Percentiles rank a stretch among this genome's conserved stretches.
phyloP scores from a whole-genome alignment of 495 filamentous ascomycete species.

The Aspergillus indologenus region DNA sequence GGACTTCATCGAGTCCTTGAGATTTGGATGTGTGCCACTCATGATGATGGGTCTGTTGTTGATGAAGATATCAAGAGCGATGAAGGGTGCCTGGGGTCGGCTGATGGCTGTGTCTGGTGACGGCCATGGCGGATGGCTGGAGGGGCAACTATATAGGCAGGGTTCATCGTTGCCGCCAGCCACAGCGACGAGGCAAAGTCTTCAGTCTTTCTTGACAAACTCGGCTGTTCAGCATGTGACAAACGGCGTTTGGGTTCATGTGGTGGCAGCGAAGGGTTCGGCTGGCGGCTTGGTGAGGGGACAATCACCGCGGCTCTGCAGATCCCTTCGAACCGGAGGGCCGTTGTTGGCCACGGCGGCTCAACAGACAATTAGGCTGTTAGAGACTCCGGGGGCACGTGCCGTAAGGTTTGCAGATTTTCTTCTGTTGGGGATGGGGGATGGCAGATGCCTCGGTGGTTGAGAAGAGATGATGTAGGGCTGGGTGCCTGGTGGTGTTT shows the following conservation, averaged over 20 bases:
- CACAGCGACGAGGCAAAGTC: not conserved
- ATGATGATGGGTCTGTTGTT: slow-evolving; percentile 7
- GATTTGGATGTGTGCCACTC: slow-evolving; percentile 19
- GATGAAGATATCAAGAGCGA: not conserved
- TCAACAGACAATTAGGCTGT: not conserved
- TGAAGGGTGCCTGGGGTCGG: not conserved
- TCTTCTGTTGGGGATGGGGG: not conserved
- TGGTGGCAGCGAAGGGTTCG: not conserved
- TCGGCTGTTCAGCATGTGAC: slow-evolving; percentile 11
- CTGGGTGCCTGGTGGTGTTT: not conserved
- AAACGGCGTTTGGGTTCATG: not conserved
- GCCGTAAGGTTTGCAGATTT: not conserved
- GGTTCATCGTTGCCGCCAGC: not conserved
- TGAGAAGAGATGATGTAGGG: not conserved
- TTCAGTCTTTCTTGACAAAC: slow-evolving; percentile 1
- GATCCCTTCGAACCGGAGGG: slow-evolving; percentile 10
- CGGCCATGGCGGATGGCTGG: not conserved
- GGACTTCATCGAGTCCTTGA: slow-evolving; percentile 39
- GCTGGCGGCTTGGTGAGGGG: not conserved
- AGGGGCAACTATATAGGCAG: not conserved
- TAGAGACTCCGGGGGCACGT: not conserved
- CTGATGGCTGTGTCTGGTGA: not conserved
- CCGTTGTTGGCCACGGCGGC: slow-evolving; percentile 1
- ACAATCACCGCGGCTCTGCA: slow-evolving; percentile 15
- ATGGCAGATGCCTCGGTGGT: not conserved